These are phyloP conservation scores for Adansonia gregorii DNA, from an alignment of 441 rosid species.

Conservation along the genomic window DNA sequence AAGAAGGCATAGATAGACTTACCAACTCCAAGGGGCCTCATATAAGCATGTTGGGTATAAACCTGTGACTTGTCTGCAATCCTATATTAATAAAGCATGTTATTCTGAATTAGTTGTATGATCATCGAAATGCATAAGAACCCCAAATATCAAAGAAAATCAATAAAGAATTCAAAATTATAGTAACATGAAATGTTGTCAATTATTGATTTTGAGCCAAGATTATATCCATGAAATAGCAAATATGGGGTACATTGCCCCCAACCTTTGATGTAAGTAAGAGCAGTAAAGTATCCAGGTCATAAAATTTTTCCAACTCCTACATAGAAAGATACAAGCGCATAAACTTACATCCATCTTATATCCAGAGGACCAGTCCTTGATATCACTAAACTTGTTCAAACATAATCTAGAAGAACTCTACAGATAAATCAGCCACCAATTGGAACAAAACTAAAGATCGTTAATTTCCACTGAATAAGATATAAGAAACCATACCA, in stretches of 20 bases:
- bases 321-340: neutral
- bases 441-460: neutral
- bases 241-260: neutral
- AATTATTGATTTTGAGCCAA: neutral
- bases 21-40: conserved; percentile 99
- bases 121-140: neutral
- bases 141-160: conserved; percentile 11
- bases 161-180: neutral
- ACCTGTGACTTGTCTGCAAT: conserved; percentile 95
- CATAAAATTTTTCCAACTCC: neutral
- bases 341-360: conserved; percentile 6
- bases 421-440: neutral
- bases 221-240: neutral
- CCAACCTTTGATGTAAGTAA: neutral
- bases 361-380: neutral
- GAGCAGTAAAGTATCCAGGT: neutral
- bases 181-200: neutral
- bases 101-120: conserved; percentile 9
- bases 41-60: conserved; percentile 98
- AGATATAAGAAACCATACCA: conserved; percentile 34
- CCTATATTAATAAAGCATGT: conserved; percentile 47
- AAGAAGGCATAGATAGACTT: conserved; percentile 41
- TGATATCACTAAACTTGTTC: conserved; percentile 13
- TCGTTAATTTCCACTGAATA: neutral
- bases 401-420: conserved; percentile 10